phyloP scores from a whole-genome alignment of 2,329 filamentous ascomycete genomes.

The Fusarium miscanthi region DNA sequence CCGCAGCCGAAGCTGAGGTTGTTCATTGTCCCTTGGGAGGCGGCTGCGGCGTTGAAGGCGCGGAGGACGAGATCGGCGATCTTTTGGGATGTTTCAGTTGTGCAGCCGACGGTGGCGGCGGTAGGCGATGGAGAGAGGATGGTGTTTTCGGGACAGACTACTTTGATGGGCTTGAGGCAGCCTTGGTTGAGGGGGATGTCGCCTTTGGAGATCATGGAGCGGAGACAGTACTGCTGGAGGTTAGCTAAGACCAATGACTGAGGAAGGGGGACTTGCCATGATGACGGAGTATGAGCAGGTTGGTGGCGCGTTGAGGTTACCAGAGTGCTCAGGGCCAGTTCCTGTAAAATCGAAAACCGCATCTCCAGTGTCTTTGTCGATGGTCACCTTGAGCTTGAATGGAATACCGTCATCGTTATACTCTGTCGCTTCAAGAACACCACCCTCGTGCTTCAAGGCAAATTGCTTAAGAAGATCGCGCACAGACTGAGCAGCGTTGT shows the following conservation, averaged over 20 bases:
- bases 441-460: constrained; percentile 74
- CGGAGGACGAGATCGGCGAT: constrained; percentile 75
- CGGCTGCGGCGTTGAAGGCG: constrained; percentile 79
- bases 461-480: constrained; percentile 78
- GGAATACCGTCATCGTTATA: constrained; percentile 89
- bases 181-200: constrained; percentile 52
- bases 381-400: constrained; percentile 79
- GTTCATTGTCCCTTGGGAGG: constrained; percentile 82
- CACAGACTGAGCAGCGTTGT: constrained; percentile 82
- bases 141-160: constrained; percentile 45
- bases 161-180: constrained; percentile 61
- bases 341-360: constrained; percentile 69
- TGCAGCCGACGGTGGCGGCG: constrained; percentile 50
- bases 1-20: constrained; percentile 84
- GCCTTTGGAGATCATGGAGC: constrained; percentile 46
- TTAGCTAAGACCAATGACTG: neutral
- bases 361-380: constrained; percentile 78
- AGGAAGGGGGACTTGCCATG: constrained; percentile 29
- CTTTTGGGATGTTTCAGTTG: constrained; percentile 50
- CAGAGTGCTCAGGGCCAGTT: constrained; percentile 47
- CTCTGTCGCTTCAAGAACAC: constrained; percentile 78
- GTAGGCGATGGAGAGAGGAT: constrained; percentile 49
- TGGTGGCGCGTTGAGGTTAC: constrained; percentile 47
- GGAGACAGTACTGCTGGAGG: constrained; percentile 43
- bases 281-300: constrained; percentile 48